Evolutionary conservation across 768 basidiomycete genomes (phyloP), one percentile per base, ranked within the genome.

Genomic region (Melanogaster broomeanus): DNA sequence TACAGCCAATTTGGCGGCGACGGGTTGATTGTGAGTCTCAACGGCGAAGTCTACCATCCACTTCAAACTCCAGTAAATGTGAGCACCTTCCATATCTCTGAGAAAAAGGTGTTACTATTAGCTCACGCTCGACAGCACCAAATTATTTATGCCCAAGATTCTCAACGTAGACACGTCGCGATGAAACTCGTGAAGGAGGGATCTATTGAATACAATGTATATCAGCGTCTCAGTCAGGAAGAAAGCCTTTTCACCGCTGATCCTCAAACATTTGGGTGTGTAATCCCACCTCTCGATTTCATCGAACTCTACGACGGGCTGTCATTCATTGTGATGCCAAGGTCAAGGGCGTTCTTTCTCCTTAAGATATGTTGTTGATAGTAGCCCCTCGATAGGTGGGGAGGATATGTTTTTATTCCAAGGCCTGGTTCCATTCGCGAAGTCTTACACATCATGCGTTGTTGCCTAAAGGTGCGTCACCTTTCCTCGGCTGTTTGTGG

Each of bases 311-410:
- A 37, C 19, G 51, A 54, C n/a, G 65, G 56, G 8, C 57, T 56
- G 27, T 66, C 58, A 46, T 63, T 69, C 42, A 59, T 51, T 9
- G 61, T 72, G 11, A 70, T 67, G 65, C 71, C 71, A 8, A 61
- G 68, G 59, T 58, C 31, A 3, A 50, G 22, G 33, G 18, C 30
- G 24, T n/a, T n/a, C n/a, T n/a, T n/a, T 24, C 16, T 7, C 7
- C 35, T 7, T 37, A 7, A 18, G 15, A 37, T 8, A 37, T 15
- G 19, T 13, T 7, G 19, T 13, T 37, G 16, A n/a, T 13, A n/a
- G 35, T 7, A 37, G 19, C 16, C 21, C 28, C 18, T 24, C 40
- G n/a, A n/a, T 33, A 65, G 64, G 42, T 63, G 63, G 63, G 33
- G 30, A 8, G 18, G 21, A 8, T 38, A 22, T 15, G 6, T 35